Conservation (phyloP, 768 basidiomycete species). For the Leccinellum rugosiceps region DNA sequence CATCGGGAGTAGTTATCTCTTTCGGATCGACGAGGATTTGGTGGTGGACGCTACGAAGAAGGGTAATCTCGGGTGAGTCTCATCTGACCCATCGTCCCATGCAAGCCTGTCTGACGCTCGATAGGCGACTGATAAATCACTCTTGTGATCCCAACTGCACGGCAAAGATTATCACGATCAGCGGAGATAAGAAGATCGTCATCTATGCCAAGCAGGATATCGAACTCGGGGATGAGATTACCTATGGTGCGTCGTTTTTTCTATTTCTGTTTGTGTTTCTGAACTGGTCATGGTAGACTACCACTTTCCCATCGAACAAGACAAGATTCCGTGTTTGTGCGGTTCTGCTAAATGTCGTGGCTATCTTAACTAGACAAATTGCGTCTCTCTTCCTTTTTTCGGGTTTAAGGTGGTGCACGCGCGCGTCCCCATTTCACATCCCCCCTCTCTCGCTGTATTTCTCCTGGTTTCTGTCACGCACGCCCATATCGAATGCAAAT, state of each 20-base stretch:
- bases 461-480: conserved; percentile 8
- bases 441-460: neutral
- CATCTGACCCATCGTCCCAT: neutral
- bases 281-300: conserved; percentile 59
- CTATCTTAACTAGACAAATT: conserved; percentile 76
- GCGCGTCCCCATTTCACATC: neutral
- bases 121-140: conserved; percentile 95
- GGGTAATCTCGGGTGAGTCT: conserved; percentile 89
- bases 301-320: conserved; percentile 98
- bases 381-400: neutral
- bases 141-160: conserved; percentile 95
- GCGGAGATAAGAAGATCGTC: conserved; percentile 95
- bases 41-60: conserved; percentile 99
- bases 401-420: neutral
- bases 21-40: conserved; percentile 95
- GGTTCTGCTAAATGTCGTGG: conserved; percentile 90
- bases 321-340: conserved; percentile 93
- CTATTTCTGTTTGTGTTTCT: neutral
- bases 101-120: conserved; percentile 10
- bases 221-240: conserved; percentile 96
- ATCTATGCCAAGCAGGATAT: conserved; percentile 98
- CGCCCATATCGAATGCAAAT: conserved; percentile 10
- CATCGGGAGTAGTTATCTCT: conserved; percentile 96
- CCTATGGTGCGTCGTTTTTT: conserved; percentile 69
- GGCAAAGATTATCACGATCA: conserved; percentile 89